These are phyloP conservation scores for Rhizomucor miehei DNA, from an alignment of 371 early-diverging fungal species.

Conservation along the genomic window DNA sequence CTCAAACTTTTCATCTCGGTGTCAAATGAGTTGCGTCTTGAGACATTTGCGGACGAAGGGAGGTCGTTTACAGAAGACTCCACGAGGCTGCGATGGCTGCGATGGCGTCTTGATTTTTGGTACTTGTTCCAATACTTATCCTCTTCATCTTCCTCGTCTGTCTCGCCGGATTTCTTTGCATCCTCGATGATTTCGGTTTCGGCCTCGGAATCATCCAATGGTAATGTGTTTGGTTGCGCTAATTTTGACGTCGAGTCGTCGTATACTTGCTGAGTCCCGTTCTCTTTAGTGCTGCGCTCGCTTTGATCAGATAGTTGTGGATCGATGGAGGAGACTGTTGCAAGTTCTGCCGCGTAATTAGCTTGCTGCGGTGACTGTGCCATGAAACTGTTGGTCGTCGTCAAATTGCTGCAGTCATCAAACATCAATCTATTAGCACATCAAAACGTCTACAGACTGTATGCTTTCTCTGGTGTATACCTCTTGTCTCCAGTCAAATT, in stretches of 20 bases:
- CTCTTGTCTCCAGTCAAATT: no score
- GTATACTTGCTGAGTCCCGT: no score
- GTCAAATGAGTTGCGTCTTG: conserved; percentile 5
- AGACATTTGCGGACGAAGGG: conserved; percentile 1
- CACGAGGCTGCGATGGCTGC: conserved; percentile 10
- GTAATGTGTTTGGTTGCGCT: background rate
- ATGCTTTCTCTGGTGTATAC: no score
- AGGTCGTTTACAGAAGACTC: background rate
- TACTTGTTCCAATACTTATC: conserved; percentile 11
- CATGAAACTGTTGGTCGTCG: background rate
- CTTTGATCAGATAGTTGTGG: background rate
- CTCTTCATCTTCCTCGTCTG: conserved; percentile 16
- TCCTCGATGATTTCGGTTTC: conserved; percentile 12
- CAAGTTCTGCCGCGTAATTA: no score
- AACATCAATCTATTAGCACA: background rate
- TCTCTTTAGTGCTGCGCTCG: no score
- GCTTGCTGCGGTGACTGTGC: background rate
- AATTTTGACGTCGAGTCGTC: no score
- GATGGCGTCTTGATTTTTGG: conserved; percentile 13
- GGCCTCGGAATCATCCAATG: conserved; percentile 12
- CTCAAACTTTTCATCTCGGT: conserved; percentile 5
- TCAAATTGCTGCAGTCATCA: background rate
- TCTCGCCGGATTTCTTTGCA: conserved; percentile 3
- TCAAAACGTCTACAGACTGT: no score
- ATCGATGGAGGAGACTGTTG: background rate